Percentiles rank a stretch among this genome's conserved stretches.
phyloP scores from a whole-genome alignment of 345 rosid species.

The Aethionema arabicum region DNA sequence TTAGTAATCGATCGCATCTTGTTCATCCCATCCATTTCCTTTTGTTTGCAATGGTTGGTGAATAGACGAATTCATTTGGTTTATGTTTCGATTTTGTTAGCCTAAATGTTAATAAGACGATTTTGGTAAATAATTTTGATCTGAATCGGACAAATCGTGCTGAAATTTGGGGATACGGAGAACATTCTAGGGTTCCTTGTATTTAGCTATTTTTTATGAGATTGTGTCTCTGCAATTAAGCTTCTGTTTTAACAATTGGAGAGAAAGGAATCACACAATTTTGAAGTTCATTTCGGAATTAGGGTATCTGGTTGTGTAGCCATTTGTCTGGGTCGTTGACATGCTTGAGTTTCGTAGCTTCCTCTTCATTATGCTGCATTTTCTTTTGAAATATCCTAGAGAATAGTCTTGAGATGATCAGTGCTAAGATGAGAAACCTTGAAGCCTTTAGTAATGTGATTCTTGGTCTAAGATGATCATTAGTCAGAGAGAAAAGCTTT shows the following conservation, averaged over 20 bases:
- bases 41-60: not conserved
- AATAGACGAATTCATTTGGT: constrained; percentile 12
- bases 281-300: not conserved
- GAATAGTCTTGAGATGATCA: not conserved
- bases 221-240: not conserved
- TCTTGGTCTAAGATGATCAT: not conserved
- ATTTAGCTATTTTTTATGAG: not conserved
- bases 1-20: not conserved
- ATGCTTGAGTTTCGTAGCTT: constrained; percentile 6
- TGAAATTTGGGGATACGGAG: not conserved
- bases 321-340: not conserved
- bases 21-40: constrained; percentile 12
- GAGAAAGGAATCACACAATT: not conserved
- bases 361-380: not conserved
- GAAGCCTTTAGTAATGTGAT: constrained; percentile 3
- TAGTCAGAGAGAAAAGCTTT: not conserved
- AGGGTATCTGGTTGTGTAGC: constrained; percentile 20
- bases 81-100: constrained; percentile 5
- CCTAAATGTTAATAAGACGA: not conserved
- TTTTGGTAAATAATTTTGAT: not conserved
- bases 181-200: constrained; percentile 28
- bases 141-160: not conserved
- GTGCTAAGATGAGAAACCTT: constrained; percentile 14
- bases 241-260: not conserved
- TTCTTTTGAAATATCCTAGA: not conserved